Percentiles rank a stretch among this genome's conserved stretches.
Evolutionary conservation across 192 early-diverging fungal genomes (phyloP).

Genomic region (Entomortierella chlamydospora): DNA sequence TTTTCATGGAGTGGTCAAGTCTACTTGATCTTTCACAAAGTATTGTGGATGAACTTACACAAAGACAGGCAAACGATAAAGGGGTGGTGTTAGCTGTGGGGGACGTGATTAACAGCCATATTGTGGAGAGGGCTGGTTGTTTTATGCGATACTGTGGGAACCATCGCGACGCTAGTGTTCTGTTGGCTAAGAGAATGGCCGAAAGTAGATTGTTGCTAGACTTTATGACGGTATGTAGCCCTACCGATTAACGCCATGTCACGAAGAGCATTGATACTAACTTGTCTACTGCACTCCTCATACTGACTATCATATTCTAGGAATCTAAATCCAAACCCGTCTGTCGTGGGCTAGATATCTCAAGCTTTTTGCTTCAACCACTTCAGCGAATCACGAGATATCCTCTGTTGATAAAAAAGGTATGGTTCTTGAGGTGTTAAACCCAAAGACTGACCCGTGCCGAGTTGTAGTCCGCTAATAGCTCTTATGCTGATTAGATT

Average conservation of each 20-base stretch:
- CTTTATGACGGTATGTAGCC: constrained; percentile 61
- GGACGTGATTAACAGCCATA: constrained; percentile 77
- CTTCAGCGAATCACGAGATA: constrained; percentile 96
- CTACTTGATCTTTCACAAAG: constrained; percentile 73
- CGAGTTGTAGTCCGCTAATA: too few species aligned
- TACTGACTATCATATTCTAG: constrained; percentile 32
- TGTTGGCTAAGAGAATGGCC: constrained; percentile 50
- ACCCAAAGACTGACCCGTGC: too few species aligned
- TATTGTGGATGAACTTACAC: constrained; percentile 76
- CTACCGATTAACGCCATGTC: too few species aligned
- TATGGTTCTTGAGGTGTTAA: constrained; percentile 14
- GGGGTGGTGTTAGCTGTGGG: constrained; percentile 75
- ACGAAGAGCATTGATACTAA: too few species aligned
- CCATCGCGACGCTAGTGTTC: constrained; percentile 72
- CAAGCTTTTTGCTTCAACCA: constrained; percentile 86
- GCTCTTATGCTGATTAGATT: too few species aligned
- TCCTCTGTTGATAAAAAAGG: constrained; percentile 85
- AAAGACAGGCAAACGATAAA: constrained; percentile 61
- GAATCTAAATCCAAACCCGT: constrained; percentile 65
- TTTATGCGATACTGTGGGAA: constrained; percentile 84
- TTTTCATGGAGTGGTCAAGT: constrained; percentile 89
- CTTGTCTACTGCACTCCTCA: background rate
- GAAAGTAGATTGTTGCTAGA: constrained; percentile 27
- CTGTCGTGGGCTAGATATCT: constrained; percentile 81
- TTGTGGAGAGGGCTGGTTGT: constrained; percentile 74